A percentile compares a stretch with the other conserved stretches of the same genome.
These are phyloP conservation scores for Cryptococcus wingfieldii DNA, from an alignment of 1,284 basidiomycete genomes.

Conservation along the genomic window DNA sequence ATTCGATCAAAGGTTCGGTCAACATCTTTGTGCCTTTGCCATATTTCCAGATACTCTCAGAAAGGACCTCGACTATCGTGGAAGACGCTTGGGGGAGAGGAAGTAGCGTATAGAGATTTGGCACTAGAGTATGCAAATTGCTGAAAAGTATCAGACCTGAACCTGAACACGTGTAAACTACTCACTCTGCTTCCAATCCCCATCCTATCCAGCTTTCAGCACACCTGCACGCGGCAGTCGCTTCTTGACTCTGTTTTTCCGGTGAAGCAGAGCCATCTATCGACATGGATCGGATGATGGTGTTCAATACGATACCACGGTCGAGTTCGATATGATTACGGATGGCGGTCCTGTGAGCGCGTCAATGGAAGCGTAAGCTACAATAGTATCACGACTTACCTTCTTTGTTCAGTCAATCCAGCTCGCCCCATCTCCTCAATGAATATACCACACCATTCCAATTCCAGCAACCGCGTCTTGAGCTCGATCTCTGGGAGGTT, in stretches of 20 bases:
- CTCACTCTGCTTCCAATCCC: constrained; percentile 64
- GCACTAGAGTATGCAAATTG: constrained; percentile 52
- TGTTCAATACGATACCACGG: constrained; percentile 63
- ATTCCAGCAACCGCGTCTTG: constrained; percentile 41
- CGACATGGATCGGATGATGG: constrained; percentile 58
- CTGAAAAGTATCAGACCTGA: constrained; percentile 12
- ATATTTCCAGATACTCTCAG: constrained; percentile 64
- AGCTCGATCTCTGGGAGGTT: constrained; percentile 19
- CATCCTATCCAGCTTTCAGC: constrained; percentile 72
- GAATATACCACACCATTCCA: constrained; percentile 77
- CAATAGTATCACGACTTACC: constrained; percentile 55
- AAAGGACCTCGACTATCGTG: constrained; percentile 69
- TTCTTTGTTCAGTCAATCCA: constrained; percentile 67
- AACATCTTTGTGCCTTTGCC: constrained; percentile 67
- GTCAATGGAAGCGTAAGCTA: neutral
- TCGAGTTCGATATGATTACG: constrained; percentile 51
- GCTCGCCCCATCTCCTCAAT: constrained; percentile 73
- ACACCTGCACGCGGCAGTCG: constrained; percentile 68
- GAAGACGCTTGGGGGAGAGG: constrained; percentile 61
- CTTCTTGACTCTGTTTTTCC: constrained; percentile 51
- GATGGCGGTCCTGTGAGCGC: constrained; percentile 26
- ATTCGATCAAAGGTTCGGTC: constrained; percentile 74
- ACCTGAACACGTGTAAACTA: constrained; percentile 5
- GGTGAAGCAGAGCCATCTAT: constrained; percentile 14
- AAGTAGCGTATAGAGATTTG: constrained; percentile 56